A percentile compares a stretch with the other conserved stretches of the same genome.
Conservation (phyloP, 1,284 basidiomycete species). For the Waitea zeae region DNA sequence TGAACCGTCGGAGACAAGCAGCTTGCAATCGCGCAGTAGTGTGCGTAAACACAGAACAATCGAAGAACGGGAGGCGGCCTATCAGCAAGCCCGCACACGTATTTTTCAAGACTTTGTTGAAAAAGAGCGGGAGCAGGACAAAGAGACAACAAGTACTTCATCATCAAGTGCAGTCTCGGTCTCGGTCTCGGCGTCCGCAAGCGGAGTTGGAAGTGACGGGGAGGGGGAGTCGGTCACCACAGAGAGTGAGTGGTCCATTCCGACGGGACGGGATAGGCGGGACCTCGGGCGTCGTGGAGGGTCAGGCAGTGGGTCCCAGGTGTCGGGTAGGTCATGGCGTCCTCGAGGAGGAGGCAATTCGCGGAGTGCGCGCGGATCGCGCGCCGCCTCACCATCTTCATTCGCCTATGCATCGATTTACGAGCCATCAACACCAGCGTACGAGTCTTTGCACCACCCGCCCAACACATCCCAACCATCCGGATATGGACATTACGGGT, state of each 20-base stretch:
- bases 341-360: constrained; percentile 28
- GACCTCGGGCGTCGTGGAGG: constrained; percentile 26
- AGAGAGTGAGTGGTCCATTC: constrained; percentile 64
- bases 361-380: constrained; percentile 47
- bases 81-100: constrained; percentile 63
- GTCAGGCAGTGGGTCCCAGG: constrained; percentile 15
- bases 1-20: constrained; percentile 65
- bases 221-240: constrained; percentile 54
- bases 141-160: constrained; percentile 57
- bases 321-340: constrained; percentile 36
- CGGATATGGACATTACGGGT: constrained; percentile 13
- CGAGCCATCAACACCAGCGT: constrained; percentile 29
- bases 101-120: constrained; percentile 72
- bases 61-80: constrained; percentile 67
- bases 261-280: constrained; percentile 34
- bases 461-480: not conserved
- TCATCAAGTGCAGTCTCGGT: constrained; percentile 54
- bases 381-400: constrained; percentile 48
- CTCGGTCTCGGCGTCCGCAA: constrained; percentile 45
- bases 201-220: constrained; percentile 36
- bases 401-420: constrained; percentile 56
- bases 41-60: constrained; percentile 56
- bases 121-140: constrained; percentile 59
- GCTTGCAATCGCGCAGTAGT: constrained; percentile 45
- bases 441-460: constrained; percentile 17